Base-by-base conservation (phyloP, 2,329 filamentous ascomycete species). In the Ophiostoma sp. region DNA sequence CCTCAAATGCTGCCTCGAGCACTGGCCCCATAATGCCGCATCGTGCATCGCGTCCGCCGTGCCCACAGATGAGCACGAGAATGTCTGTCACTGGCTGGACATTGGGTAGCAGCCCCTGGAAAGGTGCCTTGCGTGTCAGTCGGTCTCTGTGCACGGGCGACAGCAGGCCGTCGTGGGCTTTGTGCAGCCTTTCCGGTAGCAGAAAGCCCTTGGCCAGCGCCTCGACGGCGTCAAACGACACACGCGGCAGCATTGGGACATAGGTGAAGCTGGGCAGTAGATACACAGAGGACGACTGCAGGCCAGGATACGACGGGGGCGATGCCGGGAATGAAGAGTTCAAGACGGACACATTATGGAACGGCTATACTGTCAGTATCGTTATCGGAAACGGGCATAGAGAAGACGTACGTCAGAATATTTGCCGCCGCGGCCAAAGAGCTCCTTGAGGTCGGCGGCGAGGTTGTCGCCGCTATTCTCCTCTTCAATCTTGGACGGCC, bases 211-310 rank as follows among this genome's bases (percentile, higher is more conserved):
- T 85, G 27, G 89, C 85, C 2, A 89, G 78, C 4, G 83, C 83
- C 72, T 85, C 77, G 18, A 84, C 81, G 68, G 81, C 81, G 70
- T 87, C 80, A 70, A 84, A 82, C 0, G 82, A 83, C 0, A 87
- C 81, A 16, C 87, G 83, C 2, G 90, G 87, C 58, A 96, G 85
- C 68, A 84, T 85, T 0, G 89, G 87, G 16, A 96, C 81, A 77
- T 93, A 93, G 78, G 88, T 89, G 82, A 97, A 97, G 76, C 86
- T 88, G 2, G 93, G 93, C 44, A 97, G 85, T 27, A 97, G 82
- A 75, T 94, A 90, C 1, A 85, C 90, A 0, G 89, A 92, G 0
- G 84, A 84, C 27, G 77, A 84, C 76, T 83, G 82, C 68, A 83
- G 76, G 67, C 81, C 77, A 18, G 81, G 78, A 45, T 77, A 77